Percentiles rank a stretch among this genome's conserved stretches.
These are phyloP conservation scores for Coprinellus micaceus DNA, from an alignment of 768 basidiomycete genomes.

Conservation along the genomic window DNA sequence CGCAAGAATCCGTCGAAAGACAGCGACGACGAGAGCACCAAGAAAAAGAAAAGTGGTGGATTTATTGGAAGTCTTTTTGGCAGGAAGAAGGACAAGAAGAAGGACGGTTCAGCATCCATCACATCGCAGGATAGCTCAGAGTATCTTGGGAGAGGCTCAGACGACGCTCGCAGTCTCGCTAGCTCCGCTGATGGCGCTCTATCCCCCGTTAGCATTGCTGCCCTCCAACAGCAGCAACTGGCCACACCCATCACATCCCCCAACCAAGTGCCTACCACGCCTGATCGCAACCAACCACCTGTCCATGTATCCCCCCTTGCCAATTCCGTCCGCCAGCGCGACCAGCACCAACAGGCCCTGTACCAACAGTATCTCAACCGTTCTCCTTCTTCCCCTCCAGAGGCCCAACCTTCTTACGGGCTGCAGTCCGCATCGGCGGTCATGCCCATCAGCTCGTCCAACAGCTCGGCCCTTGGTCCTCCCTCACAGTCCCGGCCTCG, in stretches of 20 bases:
- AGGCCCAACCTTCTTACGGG: slow-evolving; percentile 71
- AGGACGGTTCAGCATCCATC: slow-evolving; percentile 30
- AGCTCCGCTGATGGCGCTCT: slow-evolving; percentile 30
- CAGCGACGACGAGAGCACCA: slow-evolving; percentile 31
- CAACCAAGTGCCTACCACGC: slow-evolving; percentile 13
- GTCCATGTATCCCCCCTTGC: slow-evolving; percentile 59
- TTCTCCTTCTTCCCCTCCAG: slow-evolving; percentile 76
- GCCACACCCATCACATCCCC: slow-evolving; percentile 23
- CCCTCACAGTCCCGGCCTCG: slow-evolving; percentile 53
- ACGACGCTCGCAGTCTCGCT: slow-evolving; percentile 55
- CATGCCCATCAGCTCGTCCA: slow-evolving; percentile 43
- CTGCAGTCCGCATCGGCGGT: slow-evolving; percentile 71
- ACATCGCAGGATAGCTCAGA: slow-evolving; percentile 53
- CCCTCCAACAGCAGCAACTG: slow-evolving; percentile 58
- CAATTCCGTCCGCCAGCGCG: slow-evolving; percentile 76
- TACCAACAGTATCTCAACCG: slow-evolving; percentile 89
- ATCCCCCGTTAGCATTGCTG: slow-evolving; percentile 51
- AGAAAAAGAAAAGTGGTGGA: slow-evolving; percentile 63
- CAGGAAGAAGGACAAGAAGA: slow-evolving; percentile 70
- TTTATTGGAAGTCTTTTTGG: slow-evolving; percentile 78
- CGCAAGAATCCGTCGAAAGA: slow-evolving; percentile 38
- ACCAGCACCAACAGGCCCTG: slow-evolving; percentile 82
- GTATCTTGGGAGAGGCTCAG: slow-evolving; percentile 43
- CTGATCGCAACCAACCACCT: slow-evolving; percentile 20
- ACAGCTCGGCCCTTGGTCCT: slow-evolving; percentile 47